Base-by-base conservation (phyloP, 2,329 filamentous ascomycete species). In the Shiraia bambusicola region DNA sequence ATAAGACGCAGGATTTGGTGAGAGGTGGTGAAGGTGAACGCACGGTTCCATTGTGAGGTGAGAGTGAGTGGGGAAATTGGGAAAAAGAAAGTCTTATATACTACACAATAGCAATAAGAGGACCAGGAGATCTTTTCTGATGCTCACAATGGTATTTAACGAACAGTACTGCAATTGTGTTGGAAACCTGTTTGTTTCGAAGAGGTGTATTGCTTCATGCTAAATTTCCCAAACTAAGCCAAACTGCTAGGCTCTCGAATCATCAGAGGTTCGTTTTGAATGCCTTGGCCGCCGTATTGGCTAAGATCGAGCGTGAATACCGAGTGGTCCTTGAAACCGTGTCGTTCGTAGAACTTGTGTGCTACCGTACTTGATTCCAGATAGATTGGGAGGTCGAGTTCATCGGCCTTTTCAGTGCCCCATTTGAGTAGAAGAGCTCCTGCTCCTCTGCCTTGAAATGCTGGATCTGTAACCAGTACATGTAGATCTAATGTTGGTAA, bases 391-490 rank as follows among this genome's bases (percentile, higher is more conserved):
- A 63, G 40, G 7, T 44, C 42, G 9, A 63, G 39, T n/a, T 58
- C 52, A 19, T 61, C 55, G 2, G 59, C 51, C 26, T 49, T 56
- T n/a, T 46, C 34, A 14, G 43, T 57, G 1, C 55, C 56, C 52
- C 54, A 59, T 11, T 49, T 37, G 2, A 65, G 8, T 13, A 65
- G 36, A 10, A 52, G 33, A 30, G 55, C 45, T 3, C 50, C 60
- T 6, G 60, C 61, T 12, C 60, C 59, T 2, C 51, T 45, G 13
- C 54, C 41, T 35, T 63, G 58, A 7, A 47, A 51, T 2, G 50
- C 49, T 2, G 60, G 61, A 29, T 63, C 55, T 1, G 59, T 61
- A 31, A 57, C 52, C 25, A 63, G 40, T 45, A 63, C 48, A 19
- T 63, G 56, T 15, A 63, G 52, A 37, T 59, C 60, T 63, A n/a